Percentiles rank a stretch among this genome's conserved stretches.
phyloP scores from a whole-genome alignment of 2,329 filamentous ascomycete species.

The Hirsutella rhossiliensis region DNA sequence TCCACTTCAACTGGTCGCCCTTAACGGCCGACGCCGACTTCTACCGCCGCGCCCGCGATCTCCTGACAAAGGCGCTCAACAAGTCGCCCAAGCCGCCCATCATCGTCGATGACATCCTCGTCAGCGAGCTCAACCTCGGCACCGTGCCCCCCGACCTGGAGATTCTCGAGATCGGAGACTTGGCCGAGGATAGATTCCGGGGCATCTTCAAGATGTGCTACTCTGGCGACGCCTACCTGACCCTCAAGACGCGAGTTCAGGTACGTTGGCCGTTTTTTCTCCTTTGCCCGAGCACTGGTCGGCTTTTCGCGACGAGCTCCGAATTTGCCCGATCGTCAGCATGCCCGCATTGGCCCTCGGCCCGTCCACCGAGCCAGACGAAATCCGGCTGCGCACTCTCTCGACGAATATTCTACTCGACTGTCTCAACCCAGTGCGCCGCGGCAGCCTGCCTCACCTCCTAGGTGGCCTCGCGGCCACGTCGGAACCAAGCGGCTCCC shows the following conservation, averaged over 20 bases:
- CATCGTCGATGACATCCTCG: conserved; percentile 98
- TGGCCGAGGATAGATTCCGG: conserved; percentile 92
- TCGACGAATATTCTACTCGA: background rate
- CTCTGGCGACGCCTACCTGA: conserved; percentile 87
- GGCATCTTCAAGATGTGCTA: conserved; percentile 99
- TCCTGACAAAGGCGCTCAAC: conserved; percentile 90
- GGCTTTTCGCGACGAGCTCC: conserved; percentile 4
- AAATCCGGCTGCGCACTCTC: background rate
- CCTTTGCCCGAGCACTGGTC: conserved; percentile 2
- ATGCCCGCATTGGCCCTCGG: conserved; percentile 1
- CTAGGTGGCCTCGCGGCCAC: background rate
- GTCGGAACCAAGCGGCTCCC: background rate
- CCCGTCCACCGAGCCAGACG: background rate
- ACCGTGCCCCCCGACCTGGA: conserved; percentile 90
- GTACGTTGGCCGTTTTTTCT: conserved; percentile 31
- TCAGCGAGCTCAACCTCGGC: conserved; percentile 94
- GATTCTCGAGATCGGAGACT: conserved; percentile 92
- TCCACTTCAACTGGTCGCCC: conserved; percentile 99
- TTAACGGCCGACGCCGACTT: conserved; percentile 89
- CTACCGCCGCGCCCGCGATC: conserved; percentile 81
- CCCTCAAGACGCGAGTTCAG: conserved; percentile 90
- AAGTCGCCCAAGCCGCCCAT: conserved; percentile 97
- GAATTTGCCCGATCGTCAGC: conserved; percentile 8
- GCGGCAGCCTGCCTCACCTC: background rate
- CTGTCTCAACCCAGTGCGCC: background rate